Evolutionary conservation across 1,139 yeast species (phyloP).

Genomic region (Magnusiomyces sp.): DNA sequence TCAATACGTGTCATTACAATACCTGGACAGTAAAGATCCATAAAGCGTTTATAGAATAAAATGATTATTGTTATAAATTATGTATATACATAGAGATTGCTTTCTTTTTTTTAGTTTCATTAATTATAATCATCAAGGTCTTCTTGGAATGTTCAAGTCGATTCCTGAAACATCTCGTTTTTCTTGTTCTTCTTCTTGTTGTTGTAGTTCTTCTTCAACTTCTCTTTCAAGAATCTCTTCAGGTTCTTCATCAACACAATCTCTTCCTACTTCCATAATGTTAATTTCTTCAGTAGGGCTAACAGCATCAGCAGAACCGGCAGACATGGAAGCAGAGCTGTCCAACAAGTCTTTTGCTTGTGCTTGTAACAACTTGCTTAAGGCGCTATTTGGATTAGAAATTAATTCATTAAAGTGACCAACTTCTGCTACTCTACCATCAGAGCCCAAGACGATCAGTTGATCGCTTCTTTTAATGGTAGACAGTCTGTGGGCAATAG

Average conservation of each 20-base stretch:
- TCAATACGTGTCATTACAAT: neutral
- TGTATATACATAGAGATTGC: neutral
- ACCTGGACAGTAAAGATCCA: neutral
- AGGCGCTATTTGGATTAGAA: constrained; percentile 53
- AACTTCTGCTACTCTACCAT: constrained; percentile 78
- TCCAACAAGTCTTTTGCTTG: constrained; percentile 31
- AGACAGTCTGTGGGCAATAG: constrained; percentile 86
- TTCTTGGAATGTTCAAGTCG: neutral
- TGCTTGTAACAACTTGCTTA: constrained; percentile 51
- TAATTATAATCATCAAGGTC: neutral
- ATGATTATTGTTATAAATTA: neutral
- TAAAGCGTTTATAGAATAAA: neutral
- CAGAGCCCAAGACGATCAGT: constrained; percentile 66
- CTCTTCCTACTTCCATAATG: constrained; percentile 22
- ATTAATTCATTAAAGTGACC: constrained; percentile 64
- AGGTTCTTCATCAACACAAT: neutral
- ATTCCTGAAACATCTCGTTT: constrained; percentile 9
- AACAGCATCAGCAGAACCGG: neutral
- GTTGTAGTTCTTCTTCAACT: constrained; percentile 9
- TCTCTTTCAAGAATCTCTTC: constrained; percentile 7
- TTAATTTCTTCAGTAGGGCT: too few relatives aligned
- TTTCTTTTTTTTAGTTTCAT: neutral
- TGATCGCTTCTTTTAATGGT: constrained; percentile 81
- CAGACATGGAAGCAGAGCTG: neutral
- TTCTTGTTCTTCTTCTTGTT: constrained; percentile 10